These are phyloP conservation scores for Colletotrichum nymphaeae DNA, from an alignment of 2,329 filamentous ascomycete genomes.

Conservation along the genomic window DNA sequence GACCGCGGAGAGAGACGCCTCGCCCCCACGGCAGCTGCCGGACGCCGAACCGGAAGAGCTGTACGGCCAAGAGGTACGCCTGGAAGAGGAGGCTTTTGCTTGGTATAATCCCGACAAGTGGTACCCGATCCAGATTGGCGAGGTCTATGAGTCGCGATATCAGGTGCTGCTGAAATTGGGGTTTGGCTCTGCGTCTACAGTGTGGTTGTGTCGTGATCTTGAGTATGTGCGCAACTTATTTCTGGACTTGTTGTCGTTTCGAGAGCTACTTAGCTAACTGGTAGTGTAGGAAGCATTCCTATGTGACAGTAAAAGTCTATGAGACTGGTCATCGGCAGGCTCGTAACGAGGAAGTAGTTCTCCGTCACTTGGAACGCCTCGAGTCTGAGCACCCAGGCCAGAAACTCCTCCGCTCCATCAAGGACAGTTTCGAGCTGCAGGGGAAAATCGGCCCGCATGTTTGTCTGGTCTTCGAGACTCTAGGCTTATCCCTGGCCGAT, in stretches of 20 bases:
- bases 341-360: slow-evolving; percentile 8
- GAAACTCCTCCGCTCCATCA: background rate
- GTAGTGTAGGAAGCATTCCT: slow-evolving; percentile 11
- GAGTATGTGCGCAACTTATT: slow-evolving; percentile 17
- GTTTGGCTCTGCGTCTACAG: slow-evolving; percentile 41
- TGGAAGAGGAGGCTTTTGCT: slow-evolving; percentile 41
- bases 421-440: slow-evolving; percentile 14
- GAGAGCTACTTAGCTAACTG: background rate
- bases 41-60: slow-evolving; percentile 26
- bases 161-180: slow-evolving; percentile 42
- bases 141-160: slow-evolving; percentile 39
- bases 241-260: no score
- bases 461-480: slow-evolving; percentile 24
- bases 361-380: background rate
- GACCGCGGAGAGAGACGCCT: background rate
- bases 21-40: slow-evolving; percentile 19
- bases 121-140: slow-evolving; percentile 40
- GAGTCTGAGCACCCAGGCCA: slow-evolving; percentile 25
- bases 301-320: slow-evolving; percentile 30
- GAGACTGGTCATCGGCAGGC: slow-evolving; percentile 22
- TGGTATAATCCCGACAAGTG: slow-evolving; percentile 39
- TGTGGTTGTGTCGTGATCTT: slow-evolving; percentile 41
- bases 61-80: background rate
- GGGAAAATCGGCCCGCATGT: slow-evolving; percentile 15
- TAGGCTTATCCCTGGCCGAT: slow-evolving; percentile 29